Evolutionary conservation across 768 basidiomycete genomes (phyloP), one percentile per base, ranked within the genome.

Genomic region (Pleurotus djamor): DNA sequence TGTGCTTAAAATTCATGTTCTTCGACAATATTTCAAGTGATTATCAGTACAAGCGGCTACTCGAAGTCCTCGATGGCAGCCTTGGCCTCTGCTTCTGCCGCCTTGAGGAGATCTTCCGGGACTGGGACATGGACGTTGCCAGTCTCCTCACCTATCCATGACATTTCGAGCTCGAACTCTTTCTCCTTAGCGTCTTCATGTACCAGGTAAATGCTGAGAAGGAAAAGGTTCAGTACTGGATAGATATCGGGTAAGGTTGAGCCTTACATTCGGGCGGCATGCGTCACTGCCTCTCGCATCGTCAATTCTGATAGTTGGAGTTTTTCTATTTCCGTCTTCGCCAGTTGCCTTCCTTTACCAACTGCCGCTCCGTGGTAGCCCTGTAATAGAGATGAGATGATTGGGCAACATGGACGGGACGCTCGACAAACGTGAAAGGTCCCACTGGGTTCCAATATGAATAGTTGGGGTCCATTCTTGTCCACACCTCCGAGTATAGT

Each of bases 141-240:
- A 35, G 90, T 92, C 74, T 96, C 93, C 36, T 85, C 81, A 41
- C 94, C 86, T 60, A 98, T 87, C 97, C 97, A 99, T 37, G 95
- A 92, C 83, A 99, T 85, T 74, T 99, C 97, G 32, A 99, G 84
- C 70, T 98, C 97, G 63, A 99, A 98, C 52, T 96, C 92, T 70
- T 98, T 98, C 77, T 98, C 96, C 73, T 98, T 97, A 61, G 92
- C 88, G 70, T 98, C 97, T 63, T 98, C 96, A 69, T 99, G 97
- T 13, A 97, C 95, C 43, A 94, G 84, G 74, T 99, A 94, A 70
- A 98, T 96, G 70, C 96, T 99, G 70, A 6, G 21, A 28, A 28
- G 21, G 21, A 54, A 45, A 38, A 36, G 47, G 12, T 48, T 58
- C 68, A 61, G 60, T 34, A 16, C 52, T 34, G 36, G 47, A 51